phyloP scores from a whole-genome alignment of 768 basidiomycete genomes.

The Leccinum variicolor region DNA sequence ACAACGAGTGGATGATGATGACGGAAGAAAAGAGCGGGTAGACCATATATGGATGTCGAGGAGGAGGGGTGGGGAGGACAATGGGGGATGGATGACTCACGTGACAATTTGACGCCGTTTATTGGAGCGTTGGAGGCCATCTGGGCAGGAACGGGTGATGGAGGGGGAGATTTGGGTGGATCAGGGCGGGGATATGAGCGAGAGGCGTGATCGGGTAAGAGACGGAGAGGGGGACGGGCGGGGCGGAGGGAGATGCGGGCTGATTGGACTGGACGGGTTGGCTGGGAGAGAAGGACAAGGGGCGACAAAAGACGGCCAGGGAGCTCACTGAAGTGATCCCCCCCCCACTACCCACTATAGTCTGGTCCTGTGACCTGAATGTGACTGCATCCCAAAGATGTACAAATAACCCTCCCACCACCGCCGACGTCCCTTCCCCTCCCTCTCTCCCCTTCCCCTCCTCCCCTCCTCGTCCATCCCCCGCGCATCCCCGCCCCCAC shows the following conservation, averaged over 20 bases:
- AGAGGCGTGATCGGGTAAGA: background rate
- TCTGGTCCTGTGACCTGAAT: slow-evolving; percentile 31
- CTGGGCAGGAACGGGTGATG: slow-evolving; percentile 21
- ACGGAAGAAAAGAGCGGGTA: slow-evolving; percentile 21
- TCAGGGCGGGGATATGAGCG: slow-evolving; percentile 13
- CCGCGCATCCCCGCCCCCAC: background rate
- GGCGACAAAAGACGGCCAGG: slow-evolving; percentile 18
- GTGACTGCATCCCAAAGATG: slow-evolving; percentile 31
- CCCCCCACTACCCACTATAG: background rate
- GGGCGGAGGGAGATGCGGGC: slow-evolving; percentile 8
- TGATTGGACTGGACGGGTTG: slow-evolving; percentile 6
- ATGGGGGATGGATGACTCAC: slow-evolving; percentile 45
- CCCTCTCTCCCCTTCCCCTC: background rate
- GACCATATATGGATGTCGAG: slow-evolving; percentile 29
- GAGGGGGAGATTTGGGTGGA: slow-evolving; percentile 9
- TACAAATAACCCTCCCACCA: slow-evolving; percentile 21
- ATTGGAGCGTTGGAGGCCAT: slow-evolving; percentile 80
- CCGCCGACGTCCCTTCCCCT: background rate
- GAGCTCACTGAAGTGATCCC: slow-evolving; percentile 20
- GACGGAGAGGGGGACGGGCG: background rate
- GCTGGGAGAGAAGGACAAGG: slow-evolving; percentile 19
- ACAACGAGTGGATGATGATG: slow-evolving; percentile 33
- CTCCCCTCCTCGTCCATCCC: background rate
- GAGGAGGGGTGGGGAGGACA: slow-evolving; percentile 15
- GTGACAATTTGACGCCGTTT: slow-evolving; percentile 84